Evolutionary conservation across 805 yeast species (phyloP).

Genomic region (Hanseniaspora singularis): DNA sequence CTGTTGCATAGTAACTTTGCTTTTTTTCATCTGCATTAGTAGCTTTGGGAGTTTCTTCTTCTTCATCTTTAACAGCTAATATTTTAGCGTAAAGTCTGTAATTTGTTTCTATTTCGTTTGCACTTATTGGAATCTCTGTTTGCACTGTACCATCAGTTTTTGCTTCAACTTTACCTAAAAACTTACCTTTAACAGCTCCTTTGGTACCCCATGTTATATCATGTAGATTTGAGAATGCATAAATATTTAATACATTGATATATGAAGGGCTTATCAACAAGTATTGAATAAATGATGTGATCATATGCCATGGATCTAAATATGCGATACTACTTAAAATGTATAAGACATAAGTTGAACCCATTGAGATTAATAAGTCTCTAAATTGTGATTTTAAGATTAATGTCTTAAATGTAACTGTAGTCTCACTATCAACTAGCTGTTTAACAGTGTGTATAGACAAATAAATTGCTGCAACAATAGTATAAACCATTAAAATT

Average conservation of each 20-base stretch:
- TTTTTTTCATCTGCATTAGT: constrained; percentile 40
- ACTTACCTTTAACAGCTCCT: constrained; percentile 56
- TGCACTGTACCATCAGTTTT: constrained; percentile 53
- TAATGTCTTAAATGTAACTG: constrained; percentile 34
- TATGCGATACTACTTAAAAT: constrained; percentile 66
- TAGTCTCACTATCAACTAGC: constrained; percentile 28
- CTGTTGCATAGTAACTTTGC: constrained; percentile 77
- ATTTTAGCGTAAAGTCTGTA: constrained; percentile 55
- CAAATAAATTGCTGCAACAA: constrained; percentile 75
- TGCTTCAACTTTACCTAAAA: constrained; percentile 79
- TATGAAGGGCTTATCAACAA: constrained; percentile 76
- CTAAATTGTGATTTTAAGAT: constrained; percentile 64
- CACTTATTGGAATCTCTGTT: constrained; percentile 63
- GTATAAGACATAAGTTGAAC: constrained; percentile 73
- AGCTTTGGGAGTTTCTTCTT: constrained; percentile 28
- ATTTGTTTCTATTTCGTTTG: constrained; percentile 60
- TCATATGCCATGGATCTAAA: constrained; percentile 86
- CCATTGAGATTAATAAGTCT: constrained; percentile 74
- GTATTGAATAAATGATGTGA: constrained; percentile 78
- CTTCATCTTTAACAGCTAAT: constrained; percentile 34
- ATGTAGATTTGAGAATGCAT: constrained; percentile 91
- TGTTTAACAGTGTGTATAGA: constrained; percentile 58
- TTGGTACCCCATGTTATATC: constrained; percentile 98
- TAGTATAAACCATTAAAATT: constrained; percentile 73
- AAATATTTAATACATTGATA: constrained; percentile 80